Evolutionary conservation across 345 rosid genomes (phyloP), one percentile per base, ranked within the genome.

Genomic region (Salix brachista): DNA sequence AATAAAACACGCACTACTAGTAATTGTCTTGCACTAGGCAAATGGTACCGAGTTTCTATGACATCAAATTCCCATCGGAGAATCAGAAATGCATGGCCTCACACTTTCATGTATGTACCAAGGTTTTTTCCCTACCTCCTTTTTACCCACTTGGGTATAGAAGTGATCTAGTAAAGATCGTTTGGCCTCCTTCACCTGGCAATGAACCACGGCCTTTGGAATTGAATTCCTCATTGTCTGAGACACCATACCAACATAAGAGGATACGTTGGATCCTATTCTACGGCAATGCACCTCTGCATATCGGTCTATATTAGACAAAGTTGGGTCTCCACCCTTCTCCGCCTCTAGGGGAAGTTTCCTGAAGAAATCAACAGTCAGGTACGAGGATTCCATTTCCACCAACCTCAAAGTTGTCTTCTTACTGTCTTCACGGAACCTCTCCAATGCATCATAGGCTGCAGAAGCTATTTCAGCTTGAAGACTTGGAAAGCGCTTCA

Each of bases 351-450:
- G 87, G 5, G 92, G 90, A 58, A 90, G 90, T 75, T 83, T 87
- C 75, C 91, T 78, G 82, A 91, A 91, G 87, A 88, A 91, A 70
- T 89, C 91, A 19, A 82, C 89, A 6, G 95, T 86, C 61, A 91
- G 85, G 77, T 88, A 89, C 2, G 92, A 85, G 11, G 95, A 91
- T 74, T 91, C 95, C 95, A 91, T 91, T 34, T 91, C 91, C 73
- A 91, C 95, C 85, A 89, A 77, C 77, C 87, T 80, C 70, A 84
- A 21, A 58, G 87, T 81, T 14, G 88, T 85, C 81, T 84, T 89
- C 85, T 81, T 89, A 77, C 92, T 61, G 60, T 88, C 91, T 41
- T 84, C 90, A 28, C 91, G 85, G 69, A 86, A 87, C 75, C 87
- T 87, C 80, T 88, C 88, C 84, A 91, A 48, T 41, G 92, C 91